phyloP scores from a whole-genome alignment of 1,284 basidiomycete genomes.

The Rhodotorula sp. region DNA sequence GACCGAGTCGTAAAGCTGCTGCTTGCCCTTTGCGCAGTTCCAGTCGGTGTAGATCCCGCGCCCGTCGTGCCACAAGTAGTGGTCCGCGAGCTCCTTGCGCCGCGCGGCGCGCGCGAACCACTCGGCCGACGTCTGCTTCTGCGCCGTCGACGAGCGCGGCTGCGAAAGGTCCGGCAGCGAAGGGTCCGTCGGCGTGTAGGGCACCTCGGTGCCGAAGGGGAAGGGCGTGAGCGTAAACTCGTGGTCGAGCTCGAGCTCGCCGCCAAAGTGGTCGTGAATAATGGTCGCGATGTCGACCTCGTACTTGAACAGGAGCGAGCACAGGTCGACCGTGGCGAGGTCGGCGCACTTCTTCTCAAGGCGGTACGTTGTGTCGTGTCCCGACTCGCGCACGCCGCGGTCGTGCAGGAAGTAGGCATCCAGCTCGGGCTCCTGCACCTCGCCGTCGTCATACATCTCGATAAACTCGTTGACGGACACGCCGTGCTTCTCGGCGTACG shows the following conservation, averaged over 20 bases:
- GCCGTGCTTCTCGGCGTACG: constrained; percentile 88
- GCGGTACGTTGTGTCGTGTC: constrained; percentile 96
- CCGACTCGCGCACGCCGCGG: constrained; percentile 57
- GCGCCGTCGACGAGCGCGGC: constrained; percentile 35
- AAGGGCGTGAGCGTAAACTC: constrained; percentile 89
- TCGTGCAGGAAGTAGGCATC: constrained; percentile 99
- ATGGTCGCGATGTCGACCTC: constrained; percentile 65
- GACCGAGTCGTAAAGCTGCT: constrained; percentile 91
- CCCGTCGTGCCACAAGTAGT: constrained; percentile 93
- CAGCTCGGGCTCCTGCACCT: constrained; percentile 79
- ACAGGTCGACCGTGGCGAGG: constrained; percentile 92
- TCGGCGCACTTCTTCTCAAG: constrained; percentile 92
- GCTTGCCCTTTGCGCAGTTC: constrained; percentile 84
- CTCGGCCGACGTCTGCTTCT: constrained; percentile 72
- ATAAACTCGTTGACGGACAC: constrained; percentile 97
- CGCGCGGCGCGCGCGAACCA: constrained; percentile 87
- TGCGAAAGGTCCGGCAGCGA: constrained; percentile 27
- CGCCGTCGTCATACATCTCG: constrained; percentile 87
- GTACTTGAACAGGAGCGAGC: constrained; percentile 82
- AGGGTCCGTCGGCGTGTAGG: constrained; percentile 27
- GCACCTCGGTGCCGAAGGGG: constrained; percentile 71
- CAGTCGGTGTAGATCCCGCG: constrained; percentile 95
- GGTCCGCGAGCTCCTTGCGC: constrained; percentile 81
- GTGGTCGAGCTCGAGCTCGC: constrained; percentile 84
- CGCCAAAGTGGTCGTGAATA: constrained; percentile 91